A percentile compares a stretch with the other conserved stretches of the same genome.
Conservation (phyloP, 2,329 filamentous ascomycete genomes). For the Conoideocrella luteorostrata region DNA sequence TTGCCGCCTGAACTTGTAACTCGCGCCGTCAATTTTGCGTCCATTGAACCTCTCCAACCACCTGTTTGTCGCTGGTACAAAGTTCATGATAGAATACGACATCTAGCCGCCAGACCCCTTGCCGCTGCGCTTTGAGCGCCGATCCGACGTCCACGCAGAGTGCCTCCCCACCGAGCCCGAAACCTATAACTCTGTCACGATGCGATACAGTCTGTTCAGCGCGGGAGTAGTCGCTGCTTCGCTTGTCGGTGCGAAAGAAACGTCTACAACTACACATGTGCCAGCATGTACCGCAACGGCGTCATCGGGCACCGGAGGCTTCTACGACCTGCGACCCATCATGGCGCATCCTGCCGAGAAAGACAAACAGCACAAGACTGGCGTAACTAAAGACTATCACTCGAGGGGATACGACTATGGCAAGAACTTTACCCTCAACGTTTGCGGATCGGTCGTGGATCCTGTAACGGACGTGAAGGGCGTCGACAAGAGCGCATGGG, state of each 20-base stretch:
- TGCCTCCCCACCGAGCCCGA: neutral
- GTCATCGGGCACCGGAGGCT: slow-evolving; percentile 48
- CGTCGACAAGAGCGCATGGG: slow-evolving; percentile 55
- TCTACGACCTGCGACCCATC: slow-evolving; percentile 53
- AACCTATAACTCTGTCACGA: slow-evolving; percentile 8
- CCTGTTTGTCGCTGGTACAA: too few relatives aligned
- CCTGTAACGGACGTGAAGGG: slow-evolving; percentile 56
- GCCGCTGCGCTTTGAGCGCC: slow-evolving; percentile 1
- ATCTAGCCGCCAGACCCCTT: neutral
- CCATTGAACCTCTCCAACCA: too few relatives aligned
- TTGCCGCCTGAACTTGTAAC: too few relatives aligned
- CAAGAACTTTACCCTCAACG: slow-evolving; percentile 77
- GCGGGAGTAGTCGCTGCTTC: slow-evolving; percentile 31
- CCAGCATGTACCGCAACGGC: slow-evolving; percentile 51
- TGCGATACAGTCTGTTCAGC: slow-evolving; percentile 21
- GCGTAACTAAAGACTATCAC: slow-evolving; percentile 47
- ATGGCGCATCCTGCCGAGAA: slow-evolving; percentile 39
- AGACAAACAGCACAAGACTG: slow-evolving; percentile 37
- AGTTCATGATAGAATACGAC: too few relatives aligned
- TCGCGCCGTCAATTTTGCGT: too few relatives aligned
- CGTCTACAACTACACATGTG: slow-evolving; percentile 35
- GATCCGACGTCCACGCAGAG: neutral
- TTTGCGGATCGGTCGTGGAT: slow-evolving; percentile 71
- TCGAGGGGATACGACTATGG: slow-evolving; percentile 70
- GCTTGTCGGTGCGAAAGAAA: slow-evolving; percentile 25